A percentile compares a stretch with the other conserved stretches of the same genome.
Conservation (phyloP, 306 rosid species). For the Mimosa pudica region DNA sequence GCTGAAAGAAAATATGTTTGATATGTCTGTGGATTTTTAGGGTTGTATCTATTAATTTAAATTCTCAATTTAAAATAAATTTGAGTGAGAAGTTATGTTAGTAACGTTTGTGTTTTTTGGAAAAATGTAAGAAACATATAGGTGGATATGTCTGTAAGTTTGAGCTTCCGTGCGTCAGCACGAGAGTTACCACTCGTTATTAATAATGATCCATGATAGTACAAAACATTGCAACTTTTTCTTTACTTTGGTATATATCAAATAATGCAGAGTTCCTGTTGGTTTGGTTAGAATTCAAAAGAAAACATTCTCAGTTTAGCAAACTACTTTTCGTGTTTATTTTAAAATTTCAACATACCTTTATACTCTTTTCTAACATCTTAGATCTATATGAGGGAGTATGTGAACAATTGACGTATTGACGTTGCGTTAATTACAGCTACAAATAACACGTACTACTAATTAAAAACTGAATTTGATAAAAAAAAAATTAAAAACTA, state of each 20-base stretch:
- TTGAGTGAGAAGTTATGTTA: no score
- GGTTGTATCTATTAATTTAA: no score
- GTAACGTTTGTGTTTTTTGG: no score
- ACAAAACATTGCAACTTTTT: not conserved
- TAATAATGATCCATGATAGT: not conserved
- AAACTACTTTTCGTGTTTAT: not conserved
- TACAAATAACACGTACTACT: not conserved
- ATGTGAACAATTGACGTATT: not conserved
- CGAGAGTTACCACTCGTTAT: no score
- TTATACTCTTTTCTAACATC: not conserved
- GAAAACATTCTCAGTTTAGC: not conserved
- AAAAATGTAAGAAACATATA: no score
- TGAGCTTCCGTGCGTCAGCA: no score
- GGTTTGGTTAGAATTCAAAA: not conserved
- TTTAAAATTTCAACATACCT: not conserved
- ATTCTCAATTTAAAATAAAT: no score
- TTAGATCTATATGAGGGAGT: not conserved
- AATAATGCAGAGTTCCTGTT: not conserved
- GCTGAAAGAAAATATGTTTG: no score
- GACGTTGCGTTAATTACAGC: not conserved
- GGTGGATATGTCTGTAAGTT: no score
- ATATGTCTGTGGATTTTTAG: no score
- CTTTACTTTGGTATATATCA: not conserved
- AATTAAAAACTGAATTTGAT: not conserved
- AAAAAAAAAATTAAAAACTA: not conserved